Base-by-base conservation (phyloP, 495 filamentous ascomycete genomes). In the Ascobolus immersus region DNA sequence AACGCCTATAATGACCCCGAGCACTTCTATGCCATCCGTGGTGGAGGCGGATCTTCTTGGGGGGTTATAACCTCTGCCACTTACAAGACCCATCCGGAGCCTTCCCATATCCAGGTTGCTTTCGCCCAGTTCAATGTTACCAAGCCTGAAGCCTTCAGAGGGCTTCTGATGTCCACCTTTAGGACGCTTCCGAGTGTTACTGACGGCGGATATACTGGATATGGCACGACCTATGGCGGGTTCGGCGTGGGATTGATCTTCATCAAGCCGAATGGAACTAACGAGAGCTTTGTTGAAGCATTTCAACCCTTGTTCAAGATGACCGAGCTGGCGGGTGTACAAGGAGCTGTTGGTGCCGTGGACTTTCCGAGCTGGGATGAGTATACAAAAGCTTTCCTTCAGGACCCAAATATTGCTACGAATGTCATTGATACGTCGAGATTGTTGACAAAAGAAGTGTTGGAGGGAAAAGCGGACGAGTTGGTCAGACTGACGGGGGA, bases 381-480 rank as follows among this genome's bases (percentile, higher is more conserved):
- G n/a, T 42, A 40, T 31, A 12, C 10, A 19, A 19, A 42, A 7
- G 21, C 17, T n/a, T 42, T 42, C 20, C 36, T 42, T 7, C 10
- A 24, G n/a, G 40, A 42, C 29, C 40, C 40, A 3, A 42, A 42
- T 20, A 39, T 42, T 18, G 40, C 37, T 7, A 42, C 40, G 23
- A 42, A 42, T 32, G 22, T 34, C 11, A 28, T 34, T 8, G 40
- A 42, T 40, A 14, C 40, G 7, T 39, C 40, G 9, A 17, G 37
- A n/a, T 25, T 42, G 6, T 17, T 42, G n/a, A n/a, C n/a, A n/a
- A n/a, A n/a, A n/a, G n/a, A n/a, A n/a, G n/a, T n/a, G n/a, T n/a
- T n/a, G n/a, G n/a, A n/a, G n/a, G n/a, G n/a, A n/a, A n/a, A n/a
- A n/a, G n/a, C n/a, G n/a, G n/a, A n/a, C n/a, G n/a, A n/a, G n/a